A percentile compares a stretch with the other conserved stretches of the same genome.
These are phyloP conservation scores for Elsinoe australis DNA, from an alignment of 2,329 filamentous ascomycete species.

Conservation along the genomic window DNA sequence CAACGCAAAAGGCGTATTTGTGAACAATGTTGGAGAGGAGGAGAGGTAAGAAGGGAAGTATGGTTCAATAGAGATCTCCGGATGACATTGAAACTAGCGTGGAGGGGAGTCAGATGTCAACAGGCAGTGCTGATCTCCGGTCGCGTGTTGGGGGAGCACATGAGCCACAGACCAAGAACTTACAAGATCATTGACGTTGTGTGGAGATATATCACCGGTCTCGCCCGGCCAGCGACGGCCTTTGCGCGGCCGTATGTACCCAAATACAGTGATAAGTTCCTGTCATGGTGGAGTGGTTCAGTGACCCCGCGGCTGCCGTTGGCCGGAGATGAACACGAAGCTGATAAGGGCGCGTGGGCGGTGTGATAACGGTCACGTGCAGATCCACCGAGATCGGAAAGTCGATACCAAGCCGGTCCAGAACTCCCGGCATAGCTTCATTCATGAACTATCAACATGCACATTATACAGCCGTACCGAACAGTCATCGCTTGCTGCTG, in stretches of 20 bases:
- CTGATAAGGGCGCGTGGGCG: slow-evolving; percentile 11
- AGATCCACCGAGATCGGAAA: too few relatives aligned
- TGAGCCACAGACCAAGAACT: slow-evolving; percentile 6
- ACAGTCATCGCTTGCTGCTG: slow-evolving; percentile 34
- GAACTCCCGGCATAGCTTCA: too few relatives aligned
- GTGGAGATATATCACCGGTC: not conserved
- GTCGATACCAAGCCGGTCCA: not conserved
- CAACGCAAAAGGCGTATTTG: not conserved
- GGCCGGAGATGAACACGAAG: slow-evolving; percentile 8
- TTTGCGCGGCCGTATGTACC: not conserved
- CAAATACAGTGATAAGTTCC: slow-evolving; percentile 11
- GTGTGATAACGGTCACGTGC: slow-evolving; percentile 14
- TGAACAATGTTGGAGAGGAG: not conserved
- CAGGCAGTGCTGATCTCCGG: slow-evolving; percentile 1
- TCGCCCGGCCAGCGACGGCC: slow-evolving; percentile 8
- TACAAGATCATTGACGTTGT: slow-evolving; percentile 12
- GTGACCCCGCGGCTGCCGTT: slow-evolving; percentile 3
- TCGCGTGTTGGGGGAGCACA: slow-evolving; percentile 13
- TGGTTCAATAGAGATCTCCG: not conserved
- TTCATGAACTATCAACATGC: not conserved
- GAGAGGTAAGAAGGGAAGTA: not conserved
- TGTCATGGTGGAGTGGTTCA: slow-evolving; percentile 13
- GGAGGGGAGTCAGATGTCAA: slow-evolving; percentile 5
- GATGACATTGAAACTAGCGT: slow-evolving; percentile 12
- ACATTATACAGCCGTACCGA: slow-evolving; percentile 29